Conservation (phyloP, 2,329 filamentous ascomycete species). For the Ascochyta fabae region DNA sequence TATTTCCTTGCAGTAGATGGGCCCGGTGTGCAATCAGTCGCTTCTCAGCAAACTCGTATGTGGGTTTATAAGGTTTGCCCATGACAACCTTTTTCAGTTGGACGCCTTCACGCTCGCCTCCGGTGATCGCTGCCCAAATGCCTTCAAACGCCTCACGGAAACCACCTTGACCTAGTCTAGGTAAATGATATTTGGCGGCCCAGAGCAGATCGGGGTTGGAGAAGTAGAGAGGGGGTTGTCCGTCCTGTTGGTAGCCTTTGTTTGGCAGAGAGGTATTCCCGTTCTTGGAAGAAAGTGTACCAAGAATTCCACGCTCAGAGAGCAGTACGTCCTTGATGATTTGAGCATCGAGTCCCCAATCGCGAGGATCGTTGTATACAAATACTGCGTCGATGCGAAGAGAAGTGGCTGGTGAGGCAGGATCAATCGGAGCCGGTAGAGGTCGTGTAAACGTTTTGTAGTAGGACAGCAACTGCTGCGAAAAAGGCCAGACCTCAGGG, state of each 20-base stretch:
- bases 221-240: slow-evolving; percentile 82
- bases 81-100: slow-evolving; percentile 70
- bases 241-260: slow-evolving; percentile 80
- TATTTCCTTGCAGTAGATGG: slow-evolving; percentile 50
- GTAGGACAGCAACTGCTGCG: slow-evolving; percentile 67
- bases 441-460: slow-evolving; percentile 66
- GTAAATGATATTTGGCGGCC: slow-evolving; percentile 83
- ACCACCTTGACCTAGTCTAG: slow-evolving; percentile 88
- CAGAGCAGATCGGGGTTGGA: slow-evolving; percentile 91
- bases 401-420: slow-evolving; percentile 55
- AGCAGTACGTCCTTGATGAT: slow-evolving; percentile 84
- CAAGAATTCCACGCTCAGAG: slow-evolving; percentile 77
- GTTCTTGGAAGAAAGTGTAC: slow-evolving; percentile 78
- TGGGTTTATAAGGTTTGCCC: slow-evolving; percentile 80
- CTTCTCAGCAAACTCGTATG: slow-evolving; percentile 84
- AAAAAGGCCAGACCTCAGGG: slow-evolving; percentile 83
- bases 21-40: slow-evolving; percentile 69
- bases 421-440: slow-evolving; percentile 60
- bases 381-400: slow-evolving; percentile 89
- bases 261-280: slow-evolving; percentile 69
- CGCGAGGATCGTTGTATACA: slow-evolving; percentile 93
- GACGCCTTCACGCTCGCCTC: slow-evolving; percentile 59
- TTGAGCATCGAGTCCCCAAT: slow-evolving; percentile 92
- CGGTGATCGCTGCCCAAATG: slow-evolving; percentile 76
- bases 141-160: slow-evolving; percentile 84